Base-by-base conservation (phyloP, 331 rosid species). In the Pyracantha coccinea region DNA sequence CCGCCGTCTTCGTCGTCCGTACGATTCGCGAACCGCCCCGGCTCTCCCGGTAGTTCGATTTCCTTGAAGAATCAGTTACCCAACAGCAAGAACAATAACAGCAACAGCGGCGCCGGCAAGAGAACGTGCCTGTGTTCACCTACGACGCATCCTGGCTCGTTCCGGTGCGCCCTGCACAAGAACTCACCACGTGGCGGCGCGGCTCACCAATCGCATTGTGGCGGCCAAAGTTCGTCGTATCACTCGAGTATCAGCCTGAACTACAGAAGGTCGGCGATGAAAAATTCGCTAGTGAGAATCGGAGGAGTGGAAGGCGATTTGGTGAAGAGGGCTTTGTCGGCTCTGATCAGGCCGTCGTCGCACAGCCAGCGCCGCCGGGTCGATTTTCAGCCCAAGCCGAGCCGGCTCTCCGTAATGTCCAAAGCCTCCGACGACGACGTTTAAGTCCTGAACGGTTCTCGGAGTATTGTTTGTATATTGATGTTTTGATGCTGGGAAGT, bases 121-220 rank as follows among this genome's bases (percentile, higher is more conserved):
- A 85, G 69, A 73, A 29, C 53, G 71, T 90, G 93, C 58, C 19
- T 76, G 77, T 90, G 96, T 61, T 85, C 96, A 14, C 93, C 90
- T 7, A 81, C 93, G 73, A 74, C 83, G 69, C 96, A 90, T 58
- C 86, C 91, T 0, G 91, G 93, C 1, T 87, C 93, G 23, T 89
- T 89, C 78, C 87, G 93, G 2, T 92, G 97, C 72, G 71, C 89
- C n/a, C 78, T 79, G 45, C 97, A 89, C 77, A 89, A 81, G 73
- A 85, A 79, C 20, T 20, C 76, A 8, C 41, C 12, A 35, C 41
- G 12, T 35, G 41, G 41, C 41, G 41, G 41, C 41, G 41, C n/a
- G 20, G 38, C 58, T 19, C 74, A 62, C 12, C 47, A 35, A 1
- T 57, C n/a, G 50, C 52, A 58, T 19, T 8, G 10, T 5, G 20